A percentile compares a stretch with the other conserved stretches of the same genome.
Evolutionary conservation across 2,329 filamentous ascomycete genomes (phyloP).

Genomic region (Ophiostoma himal-ulmi): DNA sequence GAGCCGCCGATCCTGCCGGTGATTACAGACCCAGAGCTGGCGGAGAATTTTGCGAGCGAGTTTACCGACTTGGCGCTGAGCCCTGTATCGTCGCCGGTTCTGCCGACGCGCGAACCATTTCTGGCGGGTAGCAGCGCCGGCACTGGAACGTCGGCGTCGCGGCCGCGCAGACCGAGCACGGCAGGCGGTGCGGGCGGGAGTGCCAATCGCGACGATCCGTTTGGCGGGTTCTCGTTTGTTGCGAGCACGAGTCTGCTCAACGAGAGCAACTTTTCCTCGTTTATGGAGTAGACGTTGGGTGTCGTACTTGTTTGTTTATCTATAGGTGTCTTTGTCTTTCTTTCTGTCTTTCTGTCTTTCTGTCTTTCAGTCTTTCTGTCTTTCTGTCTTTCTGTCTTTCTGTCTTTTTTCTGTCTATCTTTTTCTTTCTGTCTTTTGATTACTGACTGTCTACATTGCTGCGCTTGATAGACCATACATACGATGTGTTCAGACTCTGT

Average conservation of each 20-base stretch:
- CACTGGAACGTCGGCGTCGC: not conserved
- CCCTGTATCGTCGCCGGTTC: constrained; percentile 50
- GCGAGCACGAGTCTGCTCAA: constrained; percentile 50
- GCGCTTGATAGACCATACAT: not conserved
- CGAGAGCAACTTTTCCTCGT: constrained; percentile 40
- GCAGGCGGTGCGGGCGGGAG: not conserved
- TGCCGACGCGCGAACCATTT: not conserved
- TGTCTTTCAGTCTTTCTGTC: not conserved
- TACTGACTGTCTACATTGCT: not conserved
- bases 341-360: not conserved
- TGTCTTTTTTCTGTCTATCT: not conserved
- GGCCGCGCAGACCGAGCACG: constrained; percentile 15
- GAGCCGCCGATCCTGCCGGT: constrained; percentile 86
- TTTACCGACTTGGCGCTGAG: constrained; percentile 84
- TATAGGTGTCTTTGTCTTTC: not conserved
- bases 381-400: not conserved
- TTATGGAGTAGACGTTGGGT: constrained; percentile 11
- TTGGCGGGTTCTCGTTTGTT: constrained; percentile 61
- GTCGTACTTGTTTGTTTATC: not conserved
- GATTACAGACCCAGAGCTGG: constrained; percentile 90
- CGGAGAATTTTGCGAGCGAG: constrained; percentile 92
- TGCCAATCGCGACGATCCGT: constrained; percentile 48
- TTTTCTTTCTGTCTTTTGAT: not conserved
- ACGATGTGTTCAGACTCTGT: not conserved
- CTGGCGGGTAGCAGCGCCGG: not conserved